phyloP scores from a whole-genome alignment of 495 filamentous ascomycete species.

The Polyplosphaeria fusca region DNA sequence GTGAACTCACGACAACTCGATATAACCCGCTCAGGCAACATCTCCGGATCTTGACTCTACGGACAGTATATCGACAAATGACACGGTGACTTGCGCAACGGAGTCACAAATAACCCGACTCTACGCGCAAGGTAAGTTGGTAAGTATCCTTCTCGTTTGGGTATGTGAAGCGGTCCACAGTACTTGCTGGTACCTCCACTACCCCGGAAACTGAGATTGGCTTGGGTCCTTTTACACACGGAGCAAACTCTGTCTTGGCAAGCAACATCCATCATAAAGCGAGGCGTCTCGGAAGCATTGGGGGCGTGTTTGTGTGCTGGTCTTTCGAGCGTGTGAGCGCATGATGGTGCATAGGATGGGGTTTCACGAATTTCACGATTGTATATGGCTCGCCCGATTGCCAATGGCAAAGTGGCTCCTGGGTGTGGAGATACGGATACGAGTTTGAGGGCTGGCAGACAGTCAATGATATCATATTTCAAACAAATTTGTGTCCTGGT shows the following conservation, averaged over 20 bases:
- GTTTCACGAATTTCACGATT: no score
- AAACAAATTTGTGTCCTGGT: no score
- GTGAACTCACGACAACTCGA: conserved; percentile 13
- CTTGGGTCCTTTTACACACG: conserved; percentile 2
- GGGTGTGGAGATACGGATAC: no score
- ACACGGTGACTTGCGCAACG: conserved; percentile 34
- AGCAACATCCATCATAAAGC: conserved; percentile 12
- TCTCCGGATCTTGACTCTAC: background rate
- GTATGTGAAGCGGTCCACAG: conserved; percentile 30
- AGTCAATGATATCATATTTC: no score
- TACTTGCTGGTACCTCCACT: background rate
- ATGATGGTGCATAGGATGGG: no score
- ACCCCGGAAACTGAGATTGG: conserved; percentile 18
- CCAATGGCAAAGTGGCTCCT: no score
- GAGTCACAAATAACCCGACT: conserved; percentile 26
- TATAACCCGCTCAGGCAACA: background rate
- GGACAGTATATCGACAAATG: background rate
- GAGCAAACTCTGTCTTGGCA: conserved; percentile 5
- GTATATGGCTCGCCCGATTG: no score
- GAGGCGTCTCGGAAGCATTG: conserved; percentile 25
- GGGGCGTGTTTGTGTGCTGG: conserved; percentile 14
- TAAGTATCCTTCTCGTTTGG: conserved; percentile 36
- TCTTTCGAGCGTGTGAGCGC: no score
- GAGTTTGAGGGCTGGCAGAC: no score
- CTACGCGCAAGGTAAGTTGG: conserved; percentile 37